These are phyloP conservation scores for Pseudogymnoascus sp. DNA, from an alignment of 2,329 filamentous ascomycete genomes.

Conservation along the genomic window DNA sequence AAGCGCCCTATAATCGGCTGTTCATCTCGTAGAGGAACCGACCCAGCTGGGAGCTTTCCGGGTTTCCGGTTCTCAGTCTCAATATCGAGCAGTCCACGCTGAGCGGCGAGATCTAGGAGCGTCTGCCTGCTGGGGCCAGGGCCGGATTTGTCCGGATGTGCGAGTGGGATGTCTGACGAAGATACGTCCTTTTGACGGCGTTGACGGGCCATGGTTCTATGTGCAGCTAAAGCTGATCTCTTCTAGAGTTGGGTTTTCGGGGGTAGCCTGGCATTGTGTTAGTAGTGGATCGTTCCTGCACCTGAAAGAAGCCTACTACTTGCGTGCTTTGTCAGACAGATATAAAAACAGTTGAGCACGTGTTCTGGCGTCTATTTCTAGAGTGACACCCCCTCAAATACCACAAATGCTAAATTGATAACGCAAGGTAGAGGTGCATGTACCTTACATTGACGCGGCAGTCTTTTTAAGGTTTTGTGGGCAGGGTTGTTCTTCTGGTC, in stretches of 20 bases:
- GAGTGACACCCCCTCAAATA: neutral
- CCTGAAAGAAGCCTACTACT: neutral
- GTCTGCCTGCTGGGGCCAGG: conserved; percentile 53
- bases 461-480: conserved; percentile 8
- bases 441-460: conserved; percentile 1
- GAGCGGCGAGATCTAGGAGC: conserved; percentile 63
- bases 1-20: conserved; percentile 25
- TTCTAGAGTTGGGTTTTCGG: neutral
- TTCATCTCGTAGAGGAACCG: conserved; percentile 12
- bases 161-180: conserved; percentile 49
- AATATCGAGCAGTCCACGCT: conserved; percentile 42
- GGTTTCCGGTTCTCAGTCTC: conserved; percentile 20
- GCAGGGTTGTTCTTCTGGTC: neutral
- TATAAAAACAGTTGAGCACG: neutral
- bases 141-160: conserved; percentile 60
- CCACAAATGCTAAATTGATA: conserved; percentile 5
- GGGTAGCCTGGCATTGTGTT: neutral
- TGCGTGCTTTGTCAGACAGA: neutral
- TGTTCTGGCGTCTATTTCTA: neutral
- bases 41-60: conserved; percentile 20
- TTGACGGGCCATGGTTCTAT: conserved; percentile 37
- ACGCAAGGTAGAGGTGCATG: conserved; percentile 6
- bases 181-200: conserved; percentile 39
- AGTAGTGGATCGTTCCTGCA: neutral
- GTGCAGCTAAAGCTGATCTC: neutral